Percentiles rank a stretch among this genome's conserved stretches.
These are phyloP conservation scores for Naganishia kalamii DNA, from an alignment of 768 basidiomycete genomes.

Conservation along the genomic window DNA sequence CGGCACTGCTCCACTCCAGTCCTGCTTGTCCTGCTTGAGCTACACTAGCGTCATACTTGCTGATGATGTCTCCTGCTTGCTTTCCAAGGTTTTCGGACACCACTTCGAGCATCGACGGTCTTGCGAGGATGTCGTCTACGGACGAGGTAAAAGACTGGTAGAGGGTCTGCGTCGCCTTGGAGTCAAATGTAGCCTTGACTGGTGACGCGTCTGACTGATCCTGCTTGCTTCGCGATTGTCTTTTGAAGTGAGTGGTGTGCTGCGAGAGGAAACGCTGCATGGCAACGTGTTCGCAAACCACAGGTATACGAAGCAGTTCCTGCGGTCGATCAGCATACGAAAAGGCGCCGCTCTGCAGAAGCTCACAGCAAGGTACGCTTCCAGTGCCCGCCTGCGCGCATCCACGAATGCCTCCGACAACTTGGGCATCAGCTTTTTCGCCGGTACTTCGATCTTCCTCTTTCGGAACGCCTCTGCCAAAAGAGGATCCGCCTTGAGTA, in stretches of 20 bases:
- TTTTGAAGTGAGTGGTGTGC: not conserved
- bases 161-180: conserved; percentile 70
- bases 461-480: conserved; percentile 48
- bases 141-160: conserved; percentile 89
- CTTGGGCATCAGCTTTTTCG: conserved; percentile 83
- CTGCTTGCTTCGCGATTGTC: conserved; percentile 53
- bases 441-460: conserved; percentile 76
- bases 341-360: not conserved
- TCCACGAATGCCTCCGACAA: conserved; percentile 85
- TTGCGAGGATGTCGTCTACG: conserved; percentile 95
- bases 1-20: conserved; percentile 45
- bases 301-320: conserved; percentile 66
- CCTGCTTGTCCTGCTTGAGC: conserved; percentile 74
- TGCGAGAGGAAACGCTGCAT: conserved; percentile 65
- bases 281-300: conserved; percentile 61
- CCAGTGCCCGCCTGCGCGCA: conserved; percentile 65
- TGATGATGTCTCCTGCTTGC: conserved; percentile 54
- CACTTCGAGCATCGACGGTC: conserved; percentile 89
- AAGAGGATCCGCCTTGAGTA: conserved; percentile 59
- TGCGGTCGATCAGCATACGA: conserved; percentile 41
- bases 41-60: conserved; percentile 57
- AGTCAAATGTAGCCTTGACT: not conserved
- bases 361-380: conserved; percentile 61
- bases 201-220: not conserved
- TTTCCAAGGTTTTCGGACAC: conserved; percentile 83